Evolutionary conservation across 305 asterid species (phyloP).

Genomic region (Rubia occidens): DNA sequence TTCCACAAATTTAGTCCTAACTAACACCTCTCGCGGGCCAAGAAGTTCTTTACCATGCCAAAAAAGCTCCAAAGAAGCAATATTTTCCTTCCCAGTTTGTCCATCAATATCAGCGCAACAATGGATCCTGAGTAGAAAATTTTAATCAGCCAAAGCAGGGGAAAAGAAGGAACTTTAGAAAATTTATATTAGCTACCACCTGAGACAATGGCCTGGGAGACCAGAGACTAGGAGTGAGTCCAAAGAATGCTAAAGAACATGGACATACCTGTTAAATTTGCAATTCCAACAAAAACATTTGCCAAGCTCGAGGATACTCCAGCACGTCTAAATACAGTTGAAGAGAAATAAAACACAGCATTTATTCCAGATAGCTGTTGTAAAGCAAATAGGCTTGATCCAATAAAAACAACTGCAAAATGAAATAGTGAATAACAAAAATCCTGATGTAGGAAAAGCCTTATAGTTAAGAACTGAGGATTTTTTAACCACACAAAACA

Average conservation of each 20-base stretch:
- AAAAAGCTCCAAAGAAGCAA: slow-evolving; percentile 91
- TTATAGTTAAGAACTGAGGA: background rate
- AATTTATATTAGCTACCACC: background rate
- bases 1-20: background rate
- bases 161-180: background rate
- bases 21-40: background rate
- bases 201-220: background rate
- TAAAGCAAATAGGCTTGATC: slow-evolving; percentile 93
- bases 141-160: background rate
- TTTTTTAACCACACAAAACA: background rate
- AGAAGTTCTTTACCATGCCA: slow-evolving; percentile 62
- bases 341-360: slow-evolving; percentile 98
- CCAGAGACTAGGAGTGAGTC: no score
- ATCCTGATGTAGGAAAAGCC: slow-evolving; percentile 22
- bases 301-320: slow-evolving; percentile 93
- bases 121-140: slow-evolving; percentile 43
- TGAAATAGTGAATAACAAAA: slow-evolving; percentile 44
- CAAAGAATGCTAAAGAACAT: slow-evolving; percentile 6
- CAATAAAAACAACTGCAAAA: slow-evolving; percentile 99
- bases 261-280: slow-evolving; percentile 57
- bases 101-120: slow-evolving; percentile 74
- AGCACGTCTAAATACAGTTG: slow-evolving; percentile 95
- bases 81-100: slow-evolving; percentile 73
- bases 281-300: slow-evolving; percentile 65
- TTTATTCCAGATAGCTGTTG: slow-evolving; percentile 99